Evolutionary conservation across 192 early-diverging fungal species (phyloP).

Genomic region (Radiomyces spectabilis): DNA sequence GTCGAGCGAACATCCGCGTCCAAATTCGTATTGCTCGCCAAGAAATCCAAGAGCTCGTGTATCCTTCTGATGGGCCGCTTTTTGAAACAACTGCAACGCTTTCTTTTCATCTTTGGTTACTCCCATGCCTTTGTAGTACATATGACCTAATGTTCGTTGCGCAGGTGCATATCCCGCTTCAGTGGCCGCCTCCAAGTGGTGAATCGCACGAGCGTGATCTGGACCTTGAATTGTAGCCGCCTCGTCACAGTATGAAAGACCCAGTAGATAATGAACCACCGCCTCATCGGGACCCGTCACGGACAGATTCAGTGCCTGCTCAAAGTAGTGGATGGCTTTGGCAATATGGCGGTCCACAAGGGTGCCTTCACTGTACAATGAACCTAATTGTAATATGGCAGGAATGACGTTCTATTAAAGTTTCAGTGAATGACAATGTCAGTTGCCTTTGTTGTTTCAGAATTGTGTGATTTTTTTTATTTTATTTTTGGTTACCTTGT

Average conservation of each 20-base stretch:
- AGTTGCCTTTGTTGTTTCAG: too few species aligned
- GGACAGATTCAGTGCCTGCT: neutral
- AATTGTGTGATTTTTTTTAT: too few species aligned
- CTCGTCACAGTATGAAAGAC: conserved; percentile 7
- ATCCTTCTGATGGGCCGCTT: conserved; percentile 28
- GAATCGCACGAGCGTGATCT: neutral
- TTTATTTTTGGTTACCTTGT: neutral
- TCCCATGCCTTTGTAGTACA: conserved; percentile 20
- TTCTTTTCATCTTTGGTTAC: conserved; percentile 6
- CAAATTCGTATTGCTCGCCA: conserved; percentile 18
- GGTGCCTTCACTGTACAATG: conserved; percentile 18
- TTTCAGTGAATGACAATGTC: too few species aligned
- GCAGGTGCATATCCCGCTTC: conserved; percentile 14
- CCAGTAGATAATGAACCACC: conserved; percentile 21
- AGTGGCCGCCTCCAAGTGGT: neutral
- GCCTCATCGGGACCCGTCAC: neutral
- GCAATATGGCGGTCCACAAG: conserved; percentile 7
- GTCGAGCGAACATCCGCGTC: conserved; percentile 13
- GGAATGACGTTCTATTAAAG: conserved; percentile 12
- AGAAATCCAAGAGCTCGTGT: conserved; percentile 14
- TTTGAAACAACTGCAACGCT: conserved; percentile 23
- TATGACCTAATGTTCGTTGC: conserved; percentile 16
- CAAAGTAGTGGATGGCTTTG: conserved; percentile 12
- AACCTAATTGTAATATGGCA: conserved; percentile 24
- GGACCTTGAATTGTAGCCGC: too few species aligned